Conservation (phyloP, 495 filamentous ascomycete genomes). For the Penicillium subrubescens region DNA sequence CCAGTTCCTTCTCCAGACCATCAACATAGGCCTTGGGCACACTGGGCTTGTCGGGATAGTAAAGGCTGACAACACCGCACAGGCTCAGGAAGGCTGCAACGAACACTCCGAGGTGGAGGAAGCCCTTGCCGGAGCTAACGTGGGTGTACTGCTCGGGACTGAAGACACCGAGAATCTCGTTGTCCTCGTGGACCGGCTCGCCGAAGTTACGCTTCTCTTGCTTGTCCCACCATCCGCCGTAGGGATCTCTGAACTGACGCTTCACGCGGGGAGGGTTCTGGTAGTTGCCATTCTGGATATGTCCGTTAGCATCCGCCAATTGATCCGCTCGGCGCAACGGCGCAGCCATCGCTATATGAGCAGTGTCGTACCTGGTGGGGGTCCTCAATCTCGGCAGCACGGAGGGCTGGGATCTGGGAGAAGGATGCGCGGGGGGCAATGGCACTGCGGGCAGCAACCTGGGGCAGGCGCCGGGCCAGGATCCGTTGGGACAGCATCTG, state of each 20-base stretch:
- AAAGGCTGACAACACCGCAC: conserved; percentile 65
- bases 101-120: conserved; percentile 74
- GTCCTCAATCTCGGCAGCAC: conserved; percentile 67
- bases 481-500: conserved; percentile 72
- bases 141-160: conserved; percentile 88
- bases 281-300: conserved; percentile 82
- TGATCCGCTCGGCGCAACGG: neutral
- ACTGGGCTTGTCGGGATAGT: conserved; percentile 84
- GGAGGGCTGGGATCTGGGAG: conserved; percentile 52
- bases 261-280: conserved; percentile 82
- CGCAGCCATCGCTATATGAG: conserved; percentile 8
- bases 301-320: conserved; percentile 3
- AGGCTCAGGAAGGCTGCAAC: conserved; percentile 69
- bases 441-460: conserved; percentile 49
- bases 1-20: conserved; percentile 84
- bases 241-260: conserved; percentile 86
- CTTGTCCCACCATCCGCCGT: conserved; percentile 96
- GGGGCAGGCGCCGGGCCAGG: conserved; percentile 48
- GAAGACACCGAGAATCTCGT: conserved; percentile 93
- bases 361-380: conserved; percentile 66
- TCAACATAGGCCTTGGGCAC: conserved; percentile 78
- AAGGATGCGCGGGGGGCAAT: conserved; percentile 54
- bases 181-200: conserved; percentile 95
- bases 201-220: conserved; percentile 95
- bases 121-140: conserved; percentile 68